phyloP scores from a whole-genome alignment of 2,329 filamentous ascomycete genomes.

The Talaromyces islandicus region DNA sequence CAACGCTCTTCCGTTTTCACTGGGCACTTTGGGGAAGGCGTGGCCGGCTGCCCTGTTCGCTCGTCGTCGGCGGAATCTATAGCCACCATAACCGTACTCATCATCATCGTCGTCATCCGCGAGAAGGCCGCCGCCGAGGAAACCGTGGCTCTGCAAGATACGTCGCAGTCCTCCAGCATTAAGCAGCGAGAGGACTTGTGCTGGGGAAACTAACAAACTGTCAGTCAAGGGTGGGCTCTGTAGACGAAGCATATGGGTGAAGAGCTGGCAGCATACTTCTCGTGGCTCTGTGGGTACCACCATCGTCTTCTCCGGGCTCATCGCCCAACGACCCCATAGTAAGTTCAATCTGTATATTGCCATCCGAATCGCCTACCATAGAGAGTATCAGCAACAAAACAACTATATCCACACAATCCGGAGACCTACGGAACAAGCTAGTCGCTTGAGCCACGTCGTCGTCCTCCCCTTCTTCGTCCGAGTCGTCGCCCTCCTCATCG shows the following conservation, averaged over 20 bases:
- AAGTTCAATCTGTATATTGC: constrained; percentile 25
- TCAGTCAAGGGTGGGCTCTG: constrained; percentile 2
- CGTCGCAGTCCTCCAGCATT: constrained; percentile 48
- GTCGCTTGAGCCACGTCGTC: not conserved
- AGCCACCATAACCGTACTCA: constrained; percentile 10
- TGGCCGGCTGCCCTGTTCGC: constrained; percentile 40
- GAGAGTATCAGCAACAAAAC: not conserved
- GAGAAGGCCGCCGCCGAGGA: constrained; percentile 17
- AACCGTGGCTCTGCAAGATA: constrained; percentile 39
- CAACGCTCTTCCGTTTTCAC: constrained; percentile 65
- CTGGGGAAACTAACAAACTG: constrained; percentile 22
- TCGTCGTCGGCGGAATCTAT: constrained; percentile 16
- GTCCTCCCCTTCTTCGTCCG: constrained; percentile 14
- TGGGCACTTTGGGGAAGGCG: constrained; percentile 78
- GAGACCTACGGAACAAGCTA: constrained; percentile 2
- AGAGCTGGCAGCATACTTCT: not conserved
- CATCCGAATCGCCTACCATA: constrained; percentile 13
- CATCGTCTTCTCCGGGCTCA: constrained; percentile 13
- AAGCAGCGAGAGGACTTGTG: constrained; percentile 50
- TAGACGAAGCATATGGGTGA: not conserved
- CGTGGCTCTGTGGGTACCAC: constrained; percentile 7
- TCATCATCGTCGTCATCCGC: constrained; percentile 27
- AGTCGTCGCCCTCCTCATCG: constrained; percentile 30
- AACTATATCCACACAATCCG: not conserved
- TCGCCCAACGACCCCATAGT: constrained; percentile 19